phyloP scores from a whole-genome alignment of 257 asterid genomes.

The Anisodus acutangulus region DNA sequence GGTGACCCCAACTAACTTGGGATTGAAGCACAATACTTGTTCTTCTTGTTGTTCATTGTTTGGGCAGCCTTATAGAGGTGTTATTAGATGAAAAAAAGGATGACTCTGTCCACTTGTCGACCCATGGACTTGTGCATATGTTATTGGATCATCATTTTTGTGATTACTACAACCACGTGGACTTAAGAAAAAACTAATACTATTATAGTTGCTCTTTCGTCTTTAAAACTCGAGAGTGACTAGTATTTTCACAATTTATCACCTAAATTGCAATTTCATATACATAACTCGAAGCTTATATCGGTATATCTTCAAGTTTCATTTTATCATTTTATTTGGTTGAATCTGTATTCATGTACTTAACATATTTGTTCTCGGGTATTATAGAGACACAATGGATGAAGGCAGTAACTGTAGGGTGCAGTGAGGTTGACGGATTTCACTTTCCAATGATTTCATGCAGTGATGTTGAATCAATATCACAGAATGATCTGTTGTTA shows the following conservation, averaged over 20 bases:
- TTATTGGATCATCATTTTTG: neutral
- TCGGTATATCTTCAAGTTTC: conserved; percentile 10
- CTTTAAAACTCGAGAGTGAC: neutral
- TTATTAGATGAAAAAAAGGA: neutral
- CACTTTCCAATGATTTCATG: conserved; percentile 63
- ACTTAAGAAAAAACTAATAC: neutral
- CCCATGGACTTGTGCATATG: neutral
- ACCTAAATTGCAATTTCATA: neutral
- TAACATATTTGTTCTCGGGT: conserved; percentile 30
- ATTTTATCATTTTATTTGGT: conserved; percentile 26
- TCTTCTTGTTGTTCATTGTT: conserved; percentile 6
- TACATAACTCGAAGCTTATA: neutral
- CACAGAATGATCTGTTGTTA: conserved; percentile 79
- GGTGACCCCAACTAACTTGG: neutral
- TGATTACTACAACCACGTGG: neutral
- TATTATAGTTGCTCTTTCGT: neutral
- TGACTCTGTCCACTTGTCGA: neutral
- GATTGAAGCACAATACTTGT: neutral
- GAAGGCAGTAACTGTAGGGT: conserved; percentile 52
- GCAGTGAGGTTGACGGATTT: conserved; percentile 78
- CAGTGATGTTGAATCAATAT: conserved; percentile 43
- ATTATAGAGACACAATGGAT: conserved; percentile 62
- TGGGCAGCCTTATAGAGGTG: neutral
- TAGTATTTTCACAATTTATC: conserved; percentile 22
- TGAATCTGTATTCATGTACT: neutral